Evolutionary conservation across 73 alveolate species (phyloP), one percentile per base, ranked within the genome.

Genomic region (Blepharisma japonicum): DNA sequence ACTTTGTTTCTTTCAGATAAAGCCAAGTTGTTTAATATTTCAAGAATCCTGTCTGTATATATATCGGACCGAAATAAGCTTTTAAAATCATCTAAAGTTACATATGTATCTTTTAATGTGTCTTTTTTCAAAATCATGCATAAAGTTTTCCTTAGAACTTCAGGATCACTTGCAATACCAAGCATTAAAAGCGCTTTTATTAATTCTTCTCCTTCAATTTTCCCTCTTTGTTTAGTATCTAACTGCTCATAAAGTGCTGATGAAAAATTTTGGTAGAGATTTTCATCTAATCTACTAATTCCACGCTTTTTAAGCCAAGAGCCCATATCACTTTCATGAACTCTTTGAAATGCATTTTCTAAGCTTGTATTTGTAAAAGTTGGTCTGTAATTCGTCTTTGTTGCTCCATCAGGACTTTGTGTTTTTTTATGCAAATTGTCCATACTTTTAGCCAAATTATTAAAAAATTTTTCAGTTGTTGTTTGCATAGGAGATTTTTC

Each of bases 141-240:
- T 14, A 61, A 48, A 2, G 74, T 61, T 61, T 61, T 39, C 23
- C 46, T 61, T 18, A 61, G 74, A 61, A 61, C 74, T 9, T 18
- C 14, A 20, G 74, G 23, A 61, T 61, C 74, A 61, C 47, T 61
- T 9, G 74, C 74, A 61, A 61, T 61, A 18, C 74, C 74, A 20
- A 61, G 47, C 14, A 39, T 9, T 18, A 61, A 25, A 0, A 61
- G 23, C 2, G 14, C 18, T 61, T 61, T 39, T 18, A 61, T 11
- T 9, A 61, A 25, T 8, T 18, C 50, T 25, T 61, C 23, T 61
- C 74, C 74, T 20, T 14, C 11, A 61, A 61, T 25, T 20, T 20
- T 0, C 14, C 74, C 46, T 14, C 39, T 11, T 18, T 11, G 47
- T 20, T 61, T 25, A 14, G 47, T 61, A 61, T 61, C 74, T 25